Evolutionary conservation across 2,329 filamentous ascomycete species (phyloP).

Genomic region (Seiridium unicorne): DNA sequence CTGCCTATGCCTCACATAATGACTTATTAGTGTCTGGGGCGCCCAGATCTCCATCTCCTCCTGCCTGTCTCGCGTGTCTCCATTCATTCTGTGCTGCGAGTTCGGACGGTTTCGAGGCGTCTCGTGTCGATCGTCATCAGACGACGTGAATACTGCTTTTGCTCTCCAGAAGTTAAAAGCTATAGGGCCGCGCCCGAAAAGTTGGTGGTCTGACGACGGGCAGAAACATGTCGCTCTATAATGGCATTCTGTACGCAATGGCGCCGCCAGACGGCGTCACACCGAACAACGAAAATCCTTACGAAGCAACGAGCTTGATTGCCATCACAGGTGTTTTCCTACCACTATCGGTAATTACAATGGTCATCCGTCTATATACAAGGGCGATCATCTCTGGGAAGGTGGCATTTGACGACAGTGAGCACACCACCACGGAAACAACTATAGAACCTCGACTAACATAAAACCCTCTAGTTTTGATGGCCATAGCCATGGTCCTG

Average conservation of each 20-base stretch:
- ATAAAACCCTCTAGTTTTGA: slow-evolving; percentile 6
- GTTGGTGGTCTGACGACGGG: neutral
- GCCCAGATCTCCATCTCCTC: neutral
- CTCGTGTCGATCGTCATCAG: neutral
- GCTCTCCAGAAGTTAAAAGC: neutral
- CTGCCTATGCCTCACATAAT: neutral
- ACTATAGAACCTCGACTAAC: neutral
- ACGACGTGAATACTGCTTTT: neutral
- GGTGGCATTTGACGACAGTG: slow-evolving; percentile 17
- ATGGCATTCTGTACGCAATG: slow-evolving; percentile 13
- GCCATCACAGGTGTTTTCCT: slow-evolving; percentile 12
- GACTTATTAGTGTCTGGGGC: neutral
- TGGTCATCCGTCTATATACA: slow-evolving; percentile 14
- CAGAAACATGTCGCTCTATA: slow-evolving; percentile 13
- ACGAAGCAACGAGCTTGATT: slow-evolving; percentile 9
- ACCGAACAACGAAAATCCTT: slow-evolving; percentile 8
- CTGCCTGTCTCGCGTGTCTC: neutral
- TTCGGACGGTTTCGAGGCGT: neutral
- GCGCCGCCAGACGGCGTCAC: slow-evolving; percentile 12
- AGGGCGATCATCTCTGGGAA: slow-evolving; percentile 11
- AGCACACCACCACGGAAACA: neutral
- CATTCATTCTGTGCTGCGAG: neutral
- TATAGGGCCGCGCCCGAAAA: neutral
- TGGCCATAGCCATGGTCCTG: slow-evolving; percentile 7
- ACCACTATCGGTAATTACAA: slow-evolving; percentile 11